These are phyloP conservation scores for Pichia sp. DNA, from an alignment of 1,139 yeast species.

Conservation along the genomic window DNA sequence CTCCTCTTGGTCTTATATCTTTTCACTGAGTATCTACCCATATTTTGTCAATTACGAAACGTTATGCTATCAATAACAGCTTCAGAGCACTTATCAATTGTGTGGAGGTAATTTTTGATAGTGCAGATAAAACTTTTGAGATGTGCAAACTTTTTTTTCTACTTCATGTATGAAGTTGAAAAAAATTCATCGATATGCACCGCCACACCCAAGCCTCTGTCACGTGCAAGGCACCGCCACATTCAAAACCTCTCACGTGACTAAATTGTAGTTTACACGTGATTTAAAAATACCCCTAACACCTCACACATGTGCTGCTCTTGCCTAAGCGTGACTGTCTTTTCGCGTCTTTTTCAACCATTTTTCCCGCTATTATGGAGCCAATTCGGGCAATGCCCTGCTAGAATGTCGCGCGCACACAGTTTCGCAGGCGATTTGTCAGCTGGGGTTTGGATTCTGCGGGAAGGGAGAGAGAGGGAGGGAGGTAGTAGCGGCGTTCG, in stretches of 20 bases:
- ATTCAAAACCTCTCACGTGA: neutral
- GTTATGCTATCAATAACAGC: too few species aligned
- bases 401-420: neutral
- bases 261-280: neutral
- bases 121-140: neutral
- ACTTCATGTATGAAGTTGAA: neutral
- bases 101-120: too few species aligned
- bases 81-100: too few species aligned
- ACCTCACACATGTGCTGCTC: conserved; percentile 3
- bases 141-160: neutral
- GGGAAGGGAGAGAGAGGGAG: neutral
- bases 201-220: too few species aligned
- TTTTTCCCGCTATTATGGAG: neutral
- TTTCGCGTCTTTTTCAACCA: neutral
- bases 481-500: neutral
- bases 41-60: too few species aligned
- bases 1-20: conserved; percentile 78
- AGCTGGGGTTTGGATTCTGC: neutral
- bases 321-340: conserved; percentile 1
- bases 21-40: conserved; percentile 85
- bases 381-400: neutral
- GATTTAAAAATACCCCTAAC: neutral
- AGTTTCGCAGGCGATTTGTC: neutral
- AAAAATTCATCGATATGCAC: neutral
- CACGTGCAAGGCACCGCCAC: neutral